These are phyloP conservation scores for Daucus carota DNA, from an alignment of 129 eudicot genomes.

Conservation along the genomic window DNA sequence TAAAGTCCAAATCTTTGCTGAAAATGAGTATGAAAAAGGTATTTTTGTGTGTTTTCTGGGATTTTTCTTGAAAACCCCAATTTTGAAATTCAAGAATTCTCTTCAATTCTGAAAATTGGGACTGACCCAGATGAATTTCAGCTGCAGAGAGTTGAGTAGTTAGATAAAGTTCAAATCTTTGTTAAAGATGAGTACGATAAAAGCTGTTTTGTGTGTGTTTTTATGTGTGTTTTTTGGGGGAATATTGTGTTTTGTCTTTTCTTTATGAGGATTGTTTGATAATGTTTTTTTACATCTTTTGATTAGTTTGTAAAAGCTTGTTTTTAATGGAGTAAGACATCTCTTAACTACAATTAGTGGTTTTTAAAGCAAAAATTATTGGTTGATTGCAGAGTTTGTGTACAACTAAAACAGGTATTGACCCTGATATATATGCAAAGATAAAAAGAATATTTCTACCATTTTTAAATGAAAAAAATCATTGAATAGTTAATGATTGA, in stretches of 20 bases:
- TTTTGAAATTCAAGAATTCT: not conserved
- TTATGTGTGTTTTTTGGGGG: not conserved
- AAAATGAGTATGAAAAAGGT: not conserved
- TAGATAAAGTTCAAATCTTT: not conserved
- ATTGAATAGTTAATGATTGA: not conserved
- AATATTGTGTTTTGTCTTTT: conserved; percentile 1
- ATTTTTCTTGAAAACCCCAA: not conserved
- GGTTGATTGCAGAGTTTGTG: not conserved
- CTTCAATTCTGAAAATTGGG: not conserved
- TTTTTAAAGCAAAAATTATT: not conserved
- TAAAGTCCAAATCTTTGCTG: not conserved
- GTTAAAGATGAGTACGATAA: not conserved
- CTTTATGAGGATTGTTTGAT: conserved; percentile 1
- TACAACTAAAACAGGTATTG: not conserved
- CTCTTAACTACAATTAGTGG: not conserved
- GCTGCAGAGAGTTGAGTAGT: conserved; percentile 5
- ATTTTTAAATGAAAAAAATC: not conserved
- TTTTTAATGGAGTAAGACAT: not conserved
- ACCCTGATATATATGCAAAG: not conserved
- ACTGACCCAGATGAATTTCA: not conserved
- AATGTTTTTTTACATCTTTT: not conserved
- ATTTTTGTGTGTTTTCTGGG: not conserved
- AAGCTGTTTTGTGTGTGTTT: not conserved
- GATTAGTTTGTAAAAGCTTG: not conserved
- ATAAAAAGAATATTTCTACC: not conserved